Conservation (phyloP, 2,329 filamentous ascomycete species). For the Blumeria hordei region DNA sequence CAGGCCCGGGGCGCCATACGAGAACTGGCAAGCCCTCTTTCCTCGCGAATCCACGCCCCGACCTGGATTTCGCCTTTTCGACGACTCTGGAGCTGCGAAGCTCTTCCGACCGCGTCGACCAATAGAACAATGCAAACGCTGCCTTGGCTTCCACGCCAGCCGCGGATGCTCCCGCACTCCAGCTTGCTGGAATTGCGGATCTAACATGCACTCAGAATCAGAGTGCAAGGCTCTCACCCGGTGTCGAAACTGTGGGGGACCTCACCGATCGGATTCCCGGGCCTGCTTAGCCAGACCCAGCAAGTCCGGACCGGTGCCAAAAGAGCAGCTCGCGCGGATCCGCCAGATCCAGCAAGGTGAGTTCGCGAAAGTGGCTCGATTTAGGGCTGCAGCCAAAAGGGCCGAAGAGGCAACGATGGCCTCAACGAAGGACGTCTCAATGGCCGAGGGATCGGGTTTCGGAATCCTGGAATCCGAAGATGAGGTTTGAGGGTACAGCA, state of each 20-base stretch:
- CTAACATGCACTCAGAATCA: not conserved
- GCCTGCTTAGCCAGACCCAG: not conserved
- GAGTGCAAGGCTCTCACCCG: not conserved
- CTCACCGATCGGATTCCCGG: not conserved
- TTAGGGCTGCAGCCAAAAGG: too few relatives aligned
- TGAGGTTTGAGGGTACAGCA: too few relatives aligned
- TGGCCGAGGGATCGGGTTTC: too few relatives aligned
- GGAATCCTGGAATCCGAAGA: too few relatives aligned
- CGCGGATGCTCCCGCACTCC: not conserved
- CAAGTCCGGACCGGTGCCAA: too few relatives aligned
- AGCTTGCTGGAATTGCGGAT: not conserved
- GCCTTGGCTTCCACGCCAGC: not conserved
- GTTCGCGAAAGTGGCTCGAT: too few relatives aligned
- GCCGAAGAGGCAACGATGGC: too few relatives aligned
- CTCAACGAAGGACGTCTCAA: too few relatives aligned
- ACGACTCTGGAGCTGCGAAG: not conserved
- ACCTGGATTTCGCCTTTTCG: not conserved
- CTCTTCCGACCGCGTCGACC: not conserved
- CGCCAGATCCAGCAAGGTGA: too few relatives aligned
- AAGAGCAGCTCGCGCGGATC: too few relatives aligned
- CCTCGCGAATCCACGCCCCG: not conserved
- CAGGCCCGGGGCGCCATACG: too few relatives aligned
- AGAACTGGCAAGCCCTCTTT: too few relatives aligned
- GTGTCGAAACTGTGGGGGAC: not conserved
- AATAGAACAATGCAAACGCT: not conserved